phyloP scores from a whole-genome alignment of 139 green algal species.

The Edaphochlamys debaryana region DNA sequence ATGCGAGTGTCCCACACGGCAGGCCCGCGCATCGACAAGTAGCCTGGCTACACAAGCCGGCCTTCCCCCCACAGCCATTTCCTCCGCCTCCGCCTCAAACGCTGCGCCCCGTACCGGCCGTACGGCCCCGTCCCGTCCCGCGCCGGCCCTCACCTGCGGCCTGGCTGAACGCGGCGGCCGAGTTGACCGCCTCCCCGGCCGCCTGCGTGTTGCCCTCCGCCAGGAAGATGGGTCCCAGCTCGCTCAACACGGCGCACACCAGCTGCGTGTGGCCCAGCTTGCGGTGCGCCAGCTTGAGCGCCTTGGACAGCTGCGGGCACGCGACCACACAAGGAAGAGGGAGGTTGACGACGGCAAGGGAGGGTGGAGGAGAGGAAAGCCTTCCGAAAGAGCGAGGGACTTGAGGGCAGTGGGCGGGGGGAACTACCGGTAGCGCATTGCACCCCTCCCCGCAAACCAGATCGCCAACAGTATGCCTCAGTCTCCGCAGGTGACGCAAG shows the following conservation, averaged over 20 bases:
- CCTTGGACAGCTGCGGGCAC: constrained; percentile 26
- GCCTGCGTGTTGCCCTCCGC: neutral
- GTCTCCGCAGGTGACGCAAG: neutral
- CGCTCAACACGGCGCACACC: neutral
- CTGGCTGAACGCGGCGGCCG: neutral
- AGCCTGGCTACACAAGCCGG: no score
- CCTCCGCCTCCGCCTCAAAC: no score
- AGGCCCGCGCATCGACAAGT: no score
- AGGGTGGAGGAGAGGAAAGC: no score
- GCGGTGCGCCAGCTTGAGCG: constrained; percentile 39
- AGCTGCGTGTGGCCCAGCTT: constrained; percentile 46
- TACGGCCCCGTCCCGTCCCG: neutral
- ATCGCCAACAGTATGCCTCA: no score
- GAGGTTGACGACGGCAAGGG: neutral
- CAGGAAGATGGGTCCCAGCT: constrained; percentile 22
- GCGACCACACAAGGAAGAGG: neutral
- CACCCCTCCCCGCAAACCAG: no score
- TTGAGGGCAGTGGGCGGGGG: no score
- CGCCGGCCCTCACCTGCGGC: neutral
- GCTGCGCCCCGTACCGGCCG: no score
- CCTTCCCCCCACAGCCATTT: neutral
- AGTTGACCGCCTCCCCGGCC: neutral
- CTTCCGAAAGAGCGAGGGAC: neutral
- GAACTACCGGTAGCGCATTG: neutral
- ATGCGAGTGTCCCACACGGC: no score